Evolutionary conservation across 208 protist species (phyloP), one percentile per base, ranked within the genome.

Genomic region (Kentomonas sorsogonicus): DNA sequence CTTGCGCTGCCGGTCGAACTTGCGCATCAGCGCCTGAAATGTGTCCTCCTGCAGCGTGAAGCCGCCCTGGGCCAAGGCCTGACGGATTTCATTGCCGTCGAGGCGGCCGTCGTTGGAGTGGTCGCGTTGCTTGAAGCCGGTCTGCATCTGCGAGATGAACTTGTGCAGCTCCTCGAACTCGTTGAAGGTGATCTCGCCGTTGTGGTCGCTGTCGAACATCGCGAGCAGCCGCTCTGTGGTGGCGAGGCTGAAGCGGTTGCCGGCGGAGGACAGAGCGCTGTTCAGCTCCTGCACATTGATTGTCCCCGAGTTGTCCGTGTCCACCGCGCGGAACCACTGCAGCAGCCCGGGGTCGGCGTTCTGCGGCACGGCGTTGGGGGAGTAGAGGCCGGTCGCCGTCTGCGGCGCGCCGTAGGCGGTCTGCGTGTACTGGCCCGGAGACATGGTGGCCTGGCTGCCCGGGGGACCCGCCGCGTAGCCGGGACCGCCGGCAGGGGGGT

Each of bases 11-110:
- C 79, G 83, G 45, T 94, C 87, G 67, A 94, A 91, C 54, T 86
- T 88, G 43, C 72, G 76, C 87, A 94, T 94, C 36, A 94, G 39
- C 1, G 74, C 60, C 62, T 94, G 87, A 52, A 94, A 94, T 22
- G 78, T 85, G 23, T 74, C 60, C 70, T 94, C 83, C 15, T 53
- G 63, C 2, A 91, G 31, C 27, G 74, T 60, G 38, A 85, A 89
- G 39, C 76, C 81, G 56, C 73, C 60, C 6, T 53, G 58, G 10
- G 26, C 27, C 13, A 94, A 61, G 13, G 87, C 87, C 29, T 53
- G 56, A 26, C 87, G 87, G 40, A 94, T 70, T 48, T 91, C 80
- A 22, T 73, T 64, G 46, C 81, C 81, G 34, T 79, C 61, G 7
- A 94, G 82, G 2, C 78, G 72, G n/a, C 87, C 83, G 34, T 77